Conservation (phyloP, 176 grass and related monocot genomes). For the Oryza meridionalis region DNA sequence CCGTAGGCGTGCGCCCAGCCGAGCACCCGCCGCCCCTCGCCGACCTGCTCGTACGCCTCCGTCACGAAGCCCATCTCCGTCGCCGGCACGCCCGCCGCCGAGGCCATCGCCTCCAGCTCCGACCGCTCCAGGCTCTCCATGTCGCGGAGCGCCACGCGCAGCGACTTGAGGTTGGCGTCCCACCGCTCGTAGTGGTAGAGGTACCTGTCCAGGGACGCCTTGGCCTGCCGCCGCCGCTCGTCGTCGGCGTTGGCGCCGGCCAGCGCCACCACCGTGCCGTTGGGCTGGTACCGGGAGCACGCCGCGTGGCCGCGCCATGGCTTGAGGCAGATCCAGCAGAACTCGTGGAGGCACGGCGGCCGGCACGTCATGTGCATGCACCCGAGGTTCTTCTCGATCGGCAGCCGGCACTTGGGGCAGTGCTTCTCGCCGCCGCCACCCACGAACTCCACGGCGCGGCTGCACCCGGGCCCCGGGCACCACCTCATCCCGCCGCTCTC, state of each 20-base stretch:
- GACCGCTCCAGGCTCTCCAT: background rate
- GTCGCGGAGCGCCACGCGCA: background rate
- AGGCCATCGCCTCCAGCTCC: background rate
- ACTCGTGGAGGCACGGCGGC: conserved; percentile 32
- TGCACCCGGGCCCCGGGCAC: conserved; percentile 55
- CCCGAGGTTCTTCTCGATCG: conserved; percentile 50
- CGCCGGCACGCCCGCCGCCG: background rate
- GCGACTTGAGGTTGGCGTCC: conserved; percentile 11
- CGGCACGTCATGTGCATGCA: conserved; percentile 44
- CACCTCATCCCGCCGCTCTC: conserved; percentile 49
- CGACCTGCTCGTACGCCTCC: conserved; percentile 32
- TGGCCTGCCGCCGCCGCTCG: background rate
- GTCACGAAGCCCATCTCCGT: background rate
- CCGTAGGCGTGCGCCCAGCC: conserved; percentile 35
- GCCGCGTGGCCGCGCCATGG: background rate
- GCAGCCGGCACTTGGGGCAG: conserved; percentile 37
- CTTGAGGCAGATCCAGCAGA: conserved; percentile 52
- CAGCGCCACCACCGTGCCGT: background rate
- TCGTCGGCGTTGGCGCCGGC: background rate
- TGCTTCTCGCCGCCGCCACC: background rate
- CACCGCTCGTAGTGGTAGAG: conserved; percentile 56
- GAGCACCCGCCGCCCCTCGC: conserved; percentile 29
- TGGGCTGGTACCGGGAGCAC: conserved; percentile 12
- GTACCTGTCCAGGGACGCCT: conserved; percentile 39
- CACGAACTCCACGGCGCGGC: conserved; percentile 25